These are phyloP conservation scores for Hibiscus trionum DNA, from an alignment of 345 rosid species.

Conservation along the genomic window DNA sequence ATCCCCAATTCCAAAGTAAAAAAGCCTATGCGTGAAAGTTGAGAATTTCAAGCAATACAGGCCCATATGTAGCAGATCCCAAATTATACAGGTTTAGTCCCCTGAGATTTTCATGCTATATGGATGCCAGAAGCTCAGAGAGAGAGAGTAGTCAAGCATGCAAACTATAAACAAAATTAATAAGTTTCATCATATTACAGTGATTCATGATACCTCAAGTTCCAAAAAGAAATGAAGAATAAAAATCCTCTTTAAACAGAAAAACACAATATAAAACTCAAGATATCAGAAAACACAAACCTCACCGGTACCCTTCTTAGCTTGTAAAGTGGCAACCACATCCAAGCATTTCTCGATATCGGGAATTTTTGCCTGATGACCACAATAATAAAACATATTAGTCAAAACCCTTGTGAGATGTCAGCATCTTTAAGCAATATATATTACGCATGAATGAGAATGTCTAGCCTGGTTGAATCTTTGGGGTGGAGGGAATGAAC, in stretches of 20 bases:
- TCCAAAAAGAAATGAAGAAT: not conserved
- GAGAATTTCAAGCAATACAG: not conserved
- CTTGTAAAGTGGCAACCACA: conserved; percentile 70
- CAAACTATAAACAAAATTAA: not conserved
- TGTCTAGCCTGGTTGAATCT: not conserved
- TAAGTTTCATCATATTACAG: not conserved
- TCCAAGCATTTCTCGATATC: conserved; percentile 89
- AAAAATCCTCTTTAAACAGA: too few relatives aligned
- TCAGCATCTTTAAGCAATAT: not conserved
- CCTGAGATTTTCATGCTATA: not conserved
- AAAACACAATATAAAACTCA: not conserved
- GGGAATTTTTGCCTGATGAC: conserved; percentile 73
- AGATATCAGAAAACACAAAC: conserved; percentile 37
- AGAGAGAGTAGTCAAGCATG: not conserved
- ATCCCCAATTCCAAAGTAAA: not conserved
- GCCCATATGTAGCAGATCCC: not conserved
- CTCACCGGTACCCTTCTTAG: conserved; percentile 81
- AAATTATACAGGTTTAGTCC: not conserved
- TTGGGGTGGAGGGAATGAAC: not conserved
- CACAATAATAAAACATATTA: conserved; percentile 10
- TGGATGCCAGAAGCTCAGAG: not conserved
- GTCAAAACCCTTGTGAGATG: not conserved
- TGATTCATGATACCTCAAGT: not conserved
- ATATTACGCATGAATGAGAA: not conserved
- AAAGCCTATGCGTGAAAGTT: not conserved